Evolutionary conservation across 371 early-diverging fungal genomes (phyloP).

Genomic region (Umbelopsis sp.): DNA sequence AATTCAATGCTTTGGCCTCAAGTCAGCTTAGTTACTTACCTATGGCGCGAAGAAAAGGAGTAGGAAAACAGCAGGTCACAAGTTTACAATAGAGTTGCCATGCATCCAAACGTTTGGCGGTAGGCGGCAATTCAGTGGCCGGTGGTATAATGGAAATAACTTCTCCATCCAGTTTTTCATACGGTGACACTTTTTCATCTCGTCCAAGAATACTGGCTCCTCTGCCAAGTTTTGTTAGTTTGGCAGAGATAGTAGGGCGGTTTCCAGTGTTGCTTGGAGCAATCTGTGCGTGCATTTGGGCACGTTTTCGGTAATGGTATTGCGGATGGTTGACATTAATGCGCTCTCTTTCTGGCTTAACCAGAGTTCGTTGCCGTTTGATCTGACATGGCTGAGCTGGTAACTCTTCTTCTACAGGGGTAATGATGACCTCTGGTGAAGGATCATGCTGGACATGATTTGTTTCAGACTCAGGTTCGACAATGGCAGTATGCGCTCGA

Average conservation of each 20-base stretch:
- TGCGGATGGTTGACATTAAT: slow-evolving; percentile 50
- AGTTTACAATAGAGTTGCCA: slow-evolving; percentile 56
- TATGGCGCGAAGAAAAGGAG: slow-evolving; percentile 43
- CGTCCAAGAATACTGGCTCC: slow-evolving; percentile 23
- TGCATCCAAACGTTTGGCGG: slow-evolving; percentile 22
- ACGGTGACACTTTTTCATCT: slow-evolving; percentile 20
- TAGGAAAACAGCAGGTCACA: slow-evolving; percentile 61
- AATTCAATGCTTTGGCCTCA: too few species aligned
- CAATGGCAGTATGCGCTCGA: slow-evolving; percentile 9
- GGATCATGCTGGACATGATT: not conserved
- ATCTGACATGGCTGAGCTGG: not conserved
- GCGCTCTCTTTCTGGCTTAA: slow-evolving; percentile 64
- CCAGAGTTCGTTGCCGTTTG: slow-evolving; percentile 56
- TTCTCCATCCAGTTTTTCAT: not conserved
- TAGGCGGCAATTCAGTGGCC: too few species aligned
- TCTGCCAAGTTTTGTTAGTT: slow-evolving; percentile 27
- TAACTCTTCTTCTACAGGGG: not conserved
- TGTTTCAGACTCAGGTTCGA: slow-evolving; percentile 5
- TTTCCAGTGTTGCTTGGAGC: slow-evolving; percentile 3
- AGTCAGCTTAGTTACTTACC: slow-evolving; percentile 32
- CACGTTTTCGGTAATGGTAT: slow-evolving; percentile 44
- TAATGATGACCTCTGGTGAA: not conserved
- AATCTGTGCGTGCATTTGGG: slow-evolving; percentile 16
- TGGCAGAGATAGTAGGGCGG: slow-evolving; percentile 15
- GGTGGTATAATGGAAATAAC: too few species aligned